Base-by-base conservation (phyloP, 768 basidiomycete genomes). In the Boletus huronensis region DNA sequence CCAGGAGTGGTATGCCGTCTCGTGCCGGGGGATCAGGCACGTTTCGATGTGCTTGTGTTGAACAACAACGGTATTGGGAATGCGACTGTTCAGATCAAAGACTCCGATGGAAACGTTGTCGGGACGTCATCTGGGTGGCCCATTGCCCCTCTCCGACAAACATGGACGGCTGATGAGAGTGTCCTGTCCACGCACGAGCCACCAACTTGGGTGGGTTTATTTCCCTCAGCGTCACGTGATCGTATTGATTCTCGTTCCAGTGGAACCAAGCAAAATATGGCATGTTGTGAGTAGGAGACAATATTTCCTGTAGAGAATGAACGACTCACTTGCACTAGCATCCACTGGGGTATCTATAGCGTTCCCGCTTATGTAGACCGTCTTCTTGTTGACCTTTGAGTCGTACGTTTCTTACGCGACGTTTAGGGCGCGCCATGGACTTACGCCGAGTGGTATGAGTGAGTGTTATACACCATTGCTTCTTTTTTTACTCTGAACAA, bases 401-500 rank as follows among this genome's bases (percentile, higher is more conserved):
- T 5, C 4, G 5, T 6, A 9, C 11, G 25, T 36, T 50, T n/a
- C 44, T 53, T 41, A 50, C 48, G 17, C 31, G 34, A 31, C 47
- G 7, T n/a, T 31, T 48, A 79, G 78, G 77, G 72, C 10, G 75
- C 78, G 2, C 65, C 58, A 6, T 59, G 44, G 44, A 10, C 63
- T 7, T 82, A 82, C 53, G 75, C 79, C 0, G 82, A 84, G 63
- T 83, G 82, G 81, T 83, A 82, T 53, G 66, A 77, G 79, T 80
- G 63, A 57, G 76, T 76, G 45, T n/a, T 6, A 25, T 23, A 5
- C 7, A 11, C 5, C 13, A 14, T 28, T n/a, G 2, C 4, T 5
- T 19, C 5, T 25, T n/a, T 26, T 13, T 11, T 19, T 26, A 6
- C 6, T 28, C 13, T 26, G 3, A 36, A 16, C 26, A 28, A 10